Evolutionary conservation across 257 asterid species (phyloP).

Genomic region (Salvia rosmarinus): DNA sequence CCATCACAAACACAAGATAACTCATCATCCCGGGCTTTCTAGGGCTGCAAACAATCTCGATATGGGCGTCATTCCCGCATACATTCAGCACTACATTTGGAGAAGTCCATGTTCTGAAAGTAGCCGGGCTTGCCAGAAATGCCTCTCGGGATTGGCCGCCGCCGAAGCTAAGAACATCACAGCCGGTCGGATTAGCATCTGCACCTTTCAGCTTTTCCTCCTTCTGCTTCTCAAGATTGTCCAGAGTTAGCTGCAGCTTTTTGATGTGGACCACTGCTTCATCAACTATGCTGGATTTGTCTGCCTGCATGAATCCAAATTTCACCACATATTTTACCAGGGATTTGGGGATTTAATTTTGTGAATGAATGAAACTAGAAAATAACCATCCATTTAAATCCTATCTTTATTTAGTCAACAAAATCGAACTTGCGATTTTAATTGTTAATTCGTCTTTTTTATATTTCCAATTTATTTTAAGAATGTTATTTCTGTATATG

Average conservation of each 20-base stretch:
- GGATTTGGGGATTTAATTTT: slow-evolving; percentile 1
- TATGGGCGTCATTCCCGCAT: slow-evolving; percentile 56
- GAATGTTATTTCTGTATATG: not conserved
- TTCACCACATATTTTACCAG: not conserved
- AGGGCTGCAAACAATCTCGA: slow-evolving; percentile 47
- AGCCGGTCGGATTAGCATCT: slow-evolving; percentile 3
- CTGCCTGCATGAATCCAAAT: slow-evolving; percentile 49
- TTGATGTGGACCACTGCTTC: slow-evolving; percentile 57
- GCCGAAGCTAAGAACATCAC: not conserved
- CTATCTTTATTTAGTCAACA: not conserved
- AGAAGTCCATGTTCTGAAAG: slow-evolving; percentile 47
- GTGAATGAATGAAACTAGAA: not conserved
- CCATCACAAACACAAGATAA: slow-evolving; percentile 44
- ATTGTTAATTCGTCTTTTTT: slow-evolving; percentile 10
- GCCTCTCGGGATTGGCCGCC: slow-evolving; percentile 46
- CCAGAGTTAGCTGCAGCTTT: slow-evolving; percentile 41
- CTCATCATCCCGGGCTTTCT: slow-evolving; percentile 43
- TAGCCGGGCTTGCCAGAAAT: slow-evolving; percentile 41
- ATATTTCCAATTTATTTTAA: not conserved
- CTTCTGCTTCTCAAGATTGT: slow-evolving; percentile 55
- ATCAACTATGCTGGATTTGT: slow-evolving; percentile 69
- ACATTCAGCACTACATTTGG: slow-evolving; percentile 49
- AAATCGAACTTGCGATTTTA: not conserved
- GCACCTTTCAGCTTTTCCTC: slow-evolving; percentile 37
- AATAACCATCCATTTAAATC: not conserved